Base-by-base conservation (phyloP, 768 basidiomycete genomes). In the Glaciozyma antarctica region DNA sequence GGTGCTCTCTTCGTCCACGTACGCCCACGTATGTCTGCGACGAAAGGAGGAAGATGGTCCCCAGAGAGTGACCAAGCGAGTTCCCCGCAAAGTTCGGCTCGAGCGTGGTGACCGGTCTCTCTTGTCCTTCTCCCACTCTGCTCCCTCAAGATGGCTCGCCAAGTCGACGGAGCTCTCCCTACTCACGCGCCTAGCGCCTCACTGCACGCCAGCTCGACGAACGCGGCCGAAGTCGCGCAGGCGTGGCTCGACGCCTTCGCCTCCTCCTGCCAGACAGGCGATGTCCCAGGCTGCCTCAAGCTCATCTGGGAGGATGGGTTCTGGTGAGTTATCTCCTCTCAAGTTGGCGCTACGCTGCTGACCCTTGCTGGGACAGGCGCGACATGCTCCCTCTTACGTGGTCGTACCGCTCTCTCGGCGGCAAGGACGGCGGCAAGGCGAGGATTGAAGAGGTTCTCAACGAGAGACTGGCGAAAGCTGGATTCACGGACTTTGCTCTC, bases 341-440 rank as follows among this genome's bases (percentile, higher is more conserved):
- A 7, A n/a, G 21, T 10, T 48, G 19, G 13, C 4, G 47, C 2
- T 8, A 48, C 47, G 6, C 16, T 19, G 47, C 21, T n/a, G 47
- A 48, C 47, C 19, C 19, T 48, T n/a, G 32, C 32, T 32, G 32
- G 32, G 19, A 28, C 52, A 28, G 52, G 41, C 75, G 79, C 10
- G 80, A 82, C 66, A 59, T 79, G 41, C 76, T 81, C 56, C 74
- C 76, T 17, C 79, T 82, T 69, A 77, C 77, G 2, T 81, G 81
- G 81, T 75, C 79, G 67, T 75, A 75, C 41, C 78, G 79, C 30
- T 69, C 79, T 3, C 74, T 81, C 12, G 65, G 72, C 26, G 78
- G 78, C 5, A 73, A 51, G 22, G 73, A 74, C 1, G 76, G 76
- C 56, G 79, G 81, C 24, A 54, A 71, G 1, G 51, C 69, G 0